Base-by-base conservation (phyloP, 2,329 filamentous ascomycete species). In the Alternaria gansuensis region DNA sequence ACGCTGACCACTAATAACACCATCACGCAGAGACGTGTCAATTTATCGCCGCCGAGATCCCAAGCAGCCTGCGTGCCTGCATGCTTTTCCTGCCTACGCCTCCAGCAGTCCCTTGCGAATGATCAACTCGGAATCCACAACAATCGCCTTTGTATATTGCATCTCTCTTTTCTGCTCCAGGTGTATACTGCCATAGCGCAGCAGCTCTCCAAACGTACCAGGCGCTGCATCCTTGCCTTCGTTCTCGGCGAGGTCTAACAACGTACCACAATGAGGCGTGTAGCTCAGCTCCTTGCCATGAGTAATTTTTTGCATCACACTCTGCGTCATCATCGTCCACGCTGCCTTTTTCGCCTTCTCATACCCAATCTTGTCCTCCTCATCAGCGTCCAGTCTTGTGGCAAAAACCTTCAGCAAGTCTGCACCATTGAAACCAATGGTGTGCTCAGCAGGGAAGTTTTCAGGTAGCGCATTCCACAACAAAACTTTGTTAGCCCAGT, bases 241-340 rank as follows among this genome's bases (percentile, higher is more conserved):
- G 45, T 79, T 72, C 51, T 78, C 77, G 14, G 65, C 57, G 57
- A 59, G 46, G 49, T 78, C 76, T 46, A 74, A 67, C 9, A 78
- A 49, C 5, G 64, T 57, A 0, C 76, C 76, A 14, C 74, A 58
- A 23, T 66, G 62, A 13, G 64, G 46, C 10, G 62, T 66, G 21
- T 67, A 62, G 7, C 67, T 70, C 34, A 76, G 34, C 1, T 63
- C 62, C 52, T 75, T 73, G 0, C 70, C 76, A 58, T 77, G 77
- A 1, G 71, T 74, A n/a, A 79, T 71, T 55, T 79, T 79, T 61
- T 77, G 68, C 69, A 77, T 66, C 3, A 66, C 67, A 4, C 71
- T 69, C 40, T 68, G 65, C 10, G 76, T 69, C 43, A 79, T 60
- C 39, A 77, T 33, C 5, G 62, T 64, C 72, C 75, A 77, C 8